Evolutionary conservation across 495 filamentous ascomycete genomes (phyloP).

Genomic region (Xylaria curta): DNA sequence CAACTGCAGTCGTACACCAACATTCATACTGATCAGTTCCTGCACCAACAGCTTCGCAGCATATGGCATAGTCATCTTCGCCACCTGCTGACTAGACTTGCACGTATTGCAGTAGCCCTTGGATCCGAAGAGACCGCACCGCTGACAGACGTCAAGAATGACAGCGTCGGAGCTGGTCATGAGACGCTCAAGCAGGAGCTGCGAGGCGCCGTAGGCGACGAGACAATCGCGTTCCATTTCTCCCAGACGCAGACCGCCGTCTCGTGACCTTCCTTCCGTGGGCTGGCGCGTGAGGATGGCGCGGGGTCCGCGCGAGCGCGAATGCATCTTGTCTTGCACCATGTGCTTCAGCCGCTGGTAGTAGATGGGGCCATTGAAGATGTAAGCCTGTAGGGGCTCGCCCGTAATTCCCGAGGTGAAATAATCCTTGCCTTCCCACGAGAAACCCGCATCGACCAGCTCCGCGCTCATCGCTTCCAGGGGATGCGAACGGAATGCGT

Average conservation of each 20-base stretch:
- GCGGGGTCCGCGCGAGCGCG: constrained; percentile 84
- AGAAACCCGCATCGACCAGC: constrained; percentile 87
- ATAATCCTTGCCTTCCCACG: constrained; percentile 95
- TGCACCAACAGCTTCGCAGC: constrained; percentile 97
- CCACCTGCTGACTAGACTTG: constrained; percentile 77
- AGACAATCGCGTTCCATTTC: constrained; percentile 99
- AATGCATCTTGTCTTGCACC: constrained; percentile 99
- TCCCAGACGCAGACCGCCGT: constrained; percentile 90
- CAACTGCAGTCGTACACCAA: constrained; percentile 81
- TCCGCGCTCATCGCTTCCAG: constrained; percentile 88
- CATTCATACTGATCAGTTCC: constrained; percentile 97
- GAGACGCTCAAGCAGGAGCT: constrained; percentile 89
- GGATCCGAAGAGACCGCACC: constrained; percentile 93
- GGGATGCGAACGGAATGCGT: constrained; percentile 91
- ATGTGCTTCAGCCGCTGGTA: constrained; percentile 99
- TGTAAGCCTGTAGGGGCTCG: constrained; percentile 90
- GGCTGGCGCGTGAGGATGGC: constrained; percentile 95
- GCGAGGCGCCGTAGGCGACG: constrained; percentile 92
- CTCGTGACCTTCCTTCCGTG: constrained; percentile 91
- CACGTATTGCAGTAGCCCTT: constrained; percentile 92
- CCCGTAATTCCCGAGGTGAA: constrained; percentile 95
- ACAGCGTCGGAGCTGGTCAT: constrained; percentile 94
- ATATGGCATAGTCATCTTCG: constrained; percentile 96
- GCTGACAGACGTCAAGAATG: constrained; percentile 89
- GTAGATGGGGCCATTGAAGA: constrained; percentile 98